Evolutionary conservation across 148 eudicot species (phyloP), one percentile per base, ranked within the genome.

Genomic region (Diospyros lotus): DNA sequence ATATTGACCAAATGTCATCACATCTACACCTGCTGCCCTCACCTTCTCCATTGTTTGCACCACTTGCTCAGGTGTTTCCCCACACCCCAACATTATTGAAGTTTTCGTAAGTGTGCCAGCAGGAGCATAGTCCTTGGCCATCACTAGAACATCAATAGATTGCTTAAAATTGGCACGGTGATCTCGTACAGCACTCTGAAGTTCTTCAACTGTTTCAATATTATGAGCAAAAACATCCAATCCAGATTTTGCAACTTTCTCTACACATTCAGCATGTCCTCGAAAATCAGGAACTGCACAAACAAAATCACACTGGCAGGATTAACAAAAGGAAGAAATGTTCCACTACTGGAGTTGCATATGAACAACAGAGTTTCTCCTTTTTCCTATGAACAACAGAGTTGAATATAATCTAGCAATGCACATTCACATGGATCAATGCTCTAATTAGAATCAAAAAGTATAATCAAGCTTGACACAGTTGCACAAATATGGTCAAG

Each of bases 151-250:
- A 75, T 92, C 97, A 46, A 94, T 79, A 51, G 97, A 94, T 81
- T 94, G 97, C 86, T 87, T 87, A 64, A 94, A 94, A 78, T 94
- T 90, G 73, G 98, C 98, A 81, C 97, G 98, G 58, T 77, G 97
- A 83, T 94, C 98, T 82, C 98, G 84, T 58, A 94, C 97, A 18
- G 79, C 83, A 73, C 89, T 86, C 80, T 91, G 97, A 68, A 94
- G 97, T 84, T 94, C 97, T 84, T 94, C 97, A 56, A 92, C 98
- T 2, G 98, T 94, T 86, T 94, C 98, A 78, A 94, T 94, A 82
- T 94, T 94, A 83, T 94, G 98, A 61, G 98, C 98, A 76, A 94
- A 79, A 46, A 94, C 97, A 78, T 92, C 98, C 53, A 94, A 78
- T 58, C 98, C 98, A 51, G 96, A 94, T 50, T 80, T 85, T 66